These are phyloP conservation scores for Fonsecaea pedrosoi DNA, from an alignment of 2,329 filamentous ascomycete species.

Conservation along the genomic window DNA sequence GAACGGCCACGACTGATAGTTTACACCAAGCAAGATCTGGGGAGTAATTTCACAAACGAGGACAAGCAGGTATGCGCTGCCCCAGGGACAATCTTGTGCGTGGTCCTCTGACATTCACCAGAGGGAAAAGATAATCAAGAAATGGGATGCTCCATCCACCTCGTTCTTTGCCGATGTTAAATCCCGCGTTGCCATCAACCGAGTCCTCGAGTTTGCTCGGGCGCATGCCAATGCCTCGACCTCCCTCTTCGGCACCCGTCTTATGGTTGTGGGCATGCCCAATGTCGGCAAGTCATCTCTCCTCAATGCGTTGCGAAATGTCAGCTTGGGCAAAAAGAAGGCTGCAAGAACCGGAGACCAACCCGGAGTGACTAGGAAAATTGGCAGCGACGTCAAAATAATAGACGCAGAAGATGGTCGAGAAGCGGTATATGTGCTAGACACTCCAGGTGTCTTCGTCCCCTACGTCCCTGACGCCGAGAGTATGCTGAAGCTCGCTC, in stretches of 20 bases:
- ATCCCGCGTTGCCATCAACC: conserved; percentile 53
- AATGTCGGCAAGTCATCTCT: conserved; percentile 96
- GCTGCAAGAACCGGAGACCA: conserved; percentile 83
- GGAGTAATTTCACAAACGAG: conserved; percentile 52
- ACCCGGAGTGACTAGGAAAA: conserved; percentile 86
- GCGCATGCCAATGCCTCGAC: conserved; percentile 58
- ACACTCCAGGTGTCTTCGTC: conserved; percentile 94
- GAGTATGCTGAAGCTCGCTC: conserved; percentile 91
- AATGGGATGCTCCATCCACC: conserved; percentile 61
- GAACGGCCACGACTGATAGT: conserved; percentile 79
- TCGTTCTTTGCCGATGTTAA: conserved; percentile 62
- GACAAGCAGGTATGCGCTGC: conserved; percentile 41
- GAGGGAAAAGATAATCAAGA: conserved; percentile 59
- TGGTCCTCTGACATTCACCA: conserved; percentile 37
- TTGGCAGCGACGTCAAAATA: conserved; percentile 83
- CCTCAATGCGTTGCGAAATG: conserved; percentile 80
- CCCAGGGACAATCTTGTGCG: neutral
- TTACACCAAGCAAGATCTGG: conserved; percentile 89
- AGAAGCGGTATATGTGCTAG: conserved; percentile 78
- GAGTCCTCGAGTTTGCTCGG: conserved; percentile 60
- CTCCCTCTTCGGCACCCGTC: conserved; percentile 76
- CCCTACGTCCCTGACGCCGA: conserved; percentile 86
- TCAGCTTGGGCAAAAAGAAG: conserved; percentile 70
- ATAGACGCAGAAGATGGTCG: conserved; percentile 63
- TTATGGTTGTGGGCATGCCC: conserved; percentile 94